Conservation (phyloP, 345 rosid species). For the Excoecaria agallocha region DNA sequence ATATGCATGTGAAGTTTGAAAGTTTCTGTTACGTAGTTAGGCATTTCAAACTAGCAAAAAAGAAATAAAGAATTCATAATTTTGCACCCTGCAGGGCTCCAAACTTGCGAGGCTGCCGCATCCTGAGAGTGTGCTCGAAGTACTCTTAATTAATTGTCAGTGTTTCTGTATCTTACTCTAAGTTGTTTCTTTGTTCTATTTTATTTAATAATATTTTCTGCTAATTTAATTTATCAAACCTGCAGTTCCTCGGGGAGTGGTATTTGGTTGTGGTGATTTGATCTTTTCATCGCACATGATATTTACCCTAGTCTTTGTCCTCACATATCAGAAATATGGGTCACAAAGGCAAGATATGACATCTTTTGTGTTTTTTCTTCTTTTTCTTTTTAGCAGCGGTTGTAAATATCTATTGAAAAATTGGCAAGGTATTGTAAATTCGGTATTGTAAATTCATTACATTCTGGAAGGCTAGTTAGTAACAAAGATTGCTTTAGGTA, state of each 20-base stretch:
- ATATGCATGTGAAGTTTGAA: neutral
- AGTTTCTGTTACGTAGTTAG: neutral
- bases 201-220: conserved; percentile 9
- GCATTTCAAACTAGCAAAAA: too few relatives aligned
- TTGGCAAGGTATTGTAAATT: too few relatives aligned
- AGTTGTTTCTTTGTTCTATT: conserved; percentile 10
- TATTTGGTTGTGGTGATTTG: conserved; percentile 96
- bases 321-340: conserved; percentile 93
- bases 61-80: neutral
- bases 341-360: conserved; percentile 69
- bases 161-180: conserved; percentile 14
- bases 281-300: conserved; percentile 99
- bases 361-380: neutral
- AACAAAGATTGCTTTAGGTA: neutral
- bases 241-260: conserved; percentile 90
- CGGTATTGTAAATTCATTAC: neutral
- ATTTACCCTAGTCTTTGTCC: conserved; percentile 89
- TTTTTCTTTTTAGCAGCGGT: neutral
- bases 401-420: neutral
- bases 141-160: conserved; percentile 75
- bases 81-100: conserved; percentile 63
- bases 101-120: conserved; percentile 75
- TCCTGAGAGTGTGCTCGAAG: conserved; percentile 64
- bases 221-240: conserved; percentile 29
- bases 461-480: neutral